Base-by-base conservation (phyloP, 2,329 filamentous ascomycete species). In the Trichoderma sp. region DNA sequence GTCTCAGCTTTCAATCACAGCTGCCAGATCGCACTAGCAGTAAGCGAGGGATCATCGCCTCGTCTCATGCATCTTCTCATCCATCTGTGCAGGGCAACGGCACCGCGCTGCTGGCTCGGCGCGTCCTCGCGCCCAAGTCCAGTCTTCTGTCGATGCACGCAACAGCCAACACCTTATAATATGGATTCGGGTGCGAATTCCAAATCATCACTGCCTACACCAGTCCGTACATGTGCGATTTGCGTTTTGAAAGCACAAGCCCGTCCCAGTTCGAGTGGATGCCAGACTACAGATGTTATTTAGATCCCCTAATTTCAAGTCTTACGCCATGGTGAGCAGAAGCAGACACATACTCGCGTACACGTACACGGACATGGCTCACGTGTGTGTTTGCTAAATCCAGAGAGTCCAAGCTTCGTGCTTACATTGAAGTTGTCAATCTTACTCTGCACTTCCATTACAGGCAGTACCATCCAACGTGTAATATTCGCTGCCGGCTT, bases 31-130 rank as follows among this genome's bases (percentile, higher is more conserved):
- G 60, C 60, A 63, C 60, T 63, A 63, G 47, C 29, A 21, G 29
- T 35, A 63, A 63, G 60, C 60, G 59, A 62, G 59, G 59, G 59
- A 62, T 62, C 59, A 62, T 62, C 59, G 43, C n/a, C 43, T 62
- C 59, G 55, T 63, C 43, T 62, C 59, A 63, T 63, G 60, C 60
- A 62, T 63, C 31, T 53, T 53, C 31, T 49, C 47, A 53, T n/a
- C 47, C 37, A 49, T 49, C 10, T 21, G 2, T 29, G 27, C 47
- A 24, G 47, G 33, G 40, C 33, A 47, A 47, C 31, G 60, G 35
- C 31, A 63, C 60, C 60, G 60, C 60, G 60, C 60, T 63, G 60
- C 47, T 63, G 60, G 60, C 31, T 63, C 60, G 47, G 47, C 60
- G 60, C 60, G 60, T 63, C 21, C 31, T 63, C 31, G 60, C 60